Conservation (phyloP, 2,329 filamentous ascomycete genomes). For the Ceratocystis ficicola region DNA sequence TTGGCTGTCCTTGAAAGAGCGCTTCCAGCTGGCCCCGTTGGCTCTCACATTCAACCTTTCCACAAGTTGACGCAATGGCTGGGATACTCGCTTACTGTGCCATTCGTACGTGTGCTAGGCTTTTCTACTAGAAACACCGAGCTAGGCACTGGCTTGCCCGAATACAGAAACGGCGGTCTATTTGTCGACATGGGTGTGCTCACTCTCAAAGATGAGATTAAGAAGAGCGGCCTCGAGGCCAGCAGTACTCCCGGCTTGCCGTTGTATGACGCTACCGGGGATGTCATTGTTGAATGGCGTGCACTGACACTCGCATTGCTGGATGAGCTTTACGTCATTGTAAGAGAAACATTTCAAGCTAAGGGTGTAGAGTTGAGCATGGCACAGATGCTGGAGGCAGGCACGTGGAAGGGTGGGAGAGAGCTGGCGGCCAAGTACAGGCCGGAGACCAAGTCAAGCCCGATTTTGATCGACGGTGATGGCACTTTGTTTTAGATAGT, state of each 20-base stretch:
- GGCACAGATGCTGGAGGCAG: conserved; percentile 42
- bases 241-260: conserved; percentile 32
- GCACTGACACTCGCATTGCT: conserved; percentile 46
- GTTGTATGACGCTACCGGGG: conserved; percentile 42
- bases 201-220: conserved; percentile 37
- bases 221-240: conserved; percentile 34
- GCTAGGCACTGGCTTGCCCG: conserved; percentile 54
- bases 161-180: conserved; percentile 60
- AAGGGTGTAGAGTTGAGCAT: conserved; percentile 33
- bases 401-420: conserved; percentile 54
- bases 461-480: conserved; percentile 70
- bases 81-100: conserved; percentile 59
- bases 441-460: conserved; percentile 69
- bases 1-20: conserved; percentile 27
- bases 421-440: conserved; percentile 68
- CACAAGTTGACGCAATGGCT: conserved; percentile 62
- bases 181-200: conserved; percentile 49
- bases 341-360: conserved; percentile 31
- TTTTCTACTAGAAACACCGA: conserved; percentile 41
- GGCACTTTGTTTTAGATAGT: conserved; percentile 65
- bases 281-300: conserved; percentile 50
- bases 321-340: conserved; percentile 37
- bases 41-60: conserved; percentile 36
- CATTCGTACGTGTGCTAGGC: conserved; percentile 42
- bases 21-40: conserved; percentile 12